These are phyloP conservation scores for Volutella citrinella DNA, from an alignment of 2,329 filamentous ascomycete species.

Conservation along the genomic window DNA sequence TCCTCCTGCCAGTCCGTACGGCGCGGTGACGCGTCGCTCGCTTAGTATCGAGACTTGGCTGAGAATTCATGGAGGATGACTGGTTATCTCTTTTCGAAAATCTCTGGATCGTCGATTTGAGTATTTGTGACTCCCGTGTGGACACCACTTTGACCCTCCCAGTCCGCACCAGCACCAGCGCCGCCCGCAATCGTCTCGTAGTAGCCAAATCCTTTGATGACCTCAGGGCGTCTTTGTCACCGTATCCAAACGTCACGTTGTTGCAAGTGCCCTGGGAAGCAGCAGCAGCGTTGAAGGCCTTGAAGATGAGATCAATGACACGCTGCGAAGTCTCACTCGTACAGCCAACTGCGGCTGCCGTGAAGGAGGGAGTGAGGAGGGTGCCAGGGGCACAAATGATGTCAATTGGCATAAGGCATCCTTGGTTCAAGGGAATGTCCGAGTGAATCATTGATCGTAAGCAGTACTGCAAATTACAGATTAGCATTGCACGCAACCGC, in stretches of 20 bases:
- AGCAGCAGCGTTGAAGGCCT: constrained; percentile 70
- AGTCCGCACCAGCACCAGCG: constrained; percentile 24
- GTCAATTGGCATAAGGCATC: constrained; percentile 45
- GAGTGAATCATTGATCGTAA: constrained; percentile 25
- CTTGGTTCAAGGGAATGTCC: constrained; percentile 29
- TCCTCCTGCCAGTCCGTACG: constrained; percentile 71
- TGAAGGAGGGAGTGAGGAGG: constrained; percentile 28
- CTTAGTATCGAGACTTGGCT: constrained; percentile 76
- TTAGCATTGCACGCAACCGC: constrained; percentile 20
- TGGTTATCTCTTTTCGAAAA: constrained; percentile 30
- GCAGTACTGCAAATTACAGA: constrained; percentile 25
- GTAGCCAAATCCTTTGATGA: constrained; percentile 26
- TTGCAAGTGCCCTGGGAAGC: constrained; percentile 75
- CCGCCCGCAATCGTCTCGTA: constrained; percentile 31
- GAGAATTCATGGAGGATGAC: constrained; percentile 27
- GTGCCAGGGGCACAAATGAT: constrained; percentile 20
- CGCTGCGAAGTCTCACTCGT: constrained; percentile 30
- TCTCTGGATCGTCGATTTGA: constrained; percentile 30
- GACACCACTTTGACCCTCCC: constrained; percentile 24
- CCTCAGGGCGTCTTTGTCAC: constrained; percentile 26
- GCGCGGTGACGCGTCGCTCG: constrained; percentile 70
- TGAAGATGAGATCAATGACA: constrained; percentile 63
- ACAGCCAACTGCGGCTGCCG: constrained; percentile 26
- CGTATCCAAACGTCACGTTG: constrained; percentile 75
- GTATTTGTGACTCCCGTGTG: constrained; percentile 35